phyloP scores from a whole-genome alignment of 164 flowering plant genomes.

The Kingdonia uniflora region DNA sequence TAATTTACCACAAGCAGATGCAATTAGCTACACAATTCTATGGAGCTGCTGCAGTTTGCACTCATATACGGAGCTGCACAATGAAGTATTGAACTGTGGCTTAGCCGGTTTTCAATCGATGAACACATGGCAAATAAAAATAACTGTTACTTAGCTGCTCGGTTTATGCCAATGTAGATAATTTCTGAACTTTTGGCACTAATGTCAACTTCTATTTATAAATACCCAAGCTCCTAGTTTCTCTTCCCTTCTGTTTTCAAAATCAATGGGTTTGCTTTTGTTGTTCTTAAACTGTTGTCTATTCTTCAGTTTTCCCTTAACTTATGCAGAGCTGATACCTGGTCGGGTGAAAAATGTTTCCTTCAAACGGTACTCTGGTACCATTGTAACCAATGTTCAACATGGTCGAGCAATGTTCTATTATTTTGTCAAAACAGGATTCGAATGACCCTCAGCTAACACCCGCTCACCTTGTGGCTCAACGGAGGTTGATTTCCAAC shows the following conservation, averaged over 20 bases:
- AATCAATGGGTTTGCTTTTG: not conserved
- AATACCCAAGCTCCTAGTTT: not conserved
- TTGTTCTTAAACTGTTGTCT: not conserved
- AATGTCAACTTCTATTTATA: not conserved
- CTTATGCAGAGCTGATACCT: slow-evolving; percentile 25
- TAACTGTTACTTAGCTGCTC: no score
- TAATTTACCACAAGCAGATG: no score
- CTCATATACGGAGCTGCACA: no score
- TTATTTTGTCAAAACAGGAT: slow-evolving; percentile 35
- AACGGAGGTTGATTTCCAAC: slow-evolving; percentile 29
- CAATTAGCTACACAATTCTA: no score
- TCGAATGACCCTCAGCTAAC: slow-evolving; percentile 17
- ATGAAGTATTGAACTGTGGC: no score
- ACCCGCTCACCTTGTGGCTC: slow-evolving; percentile 37
- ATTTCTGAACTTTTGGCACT: not conserved
- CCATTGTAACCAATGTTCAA: slow-evolving; percentile 22
- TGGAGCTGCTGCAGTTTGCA: no score
- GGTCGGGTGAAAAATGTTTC: slow-evolving; percentile 26
- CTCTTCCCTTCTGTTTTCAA: not conserved
- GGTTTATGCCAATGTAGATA: not conserved
- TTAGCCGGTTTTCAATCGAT: no score
- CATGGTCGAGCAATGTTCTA: slow-evolving; percentile 37
- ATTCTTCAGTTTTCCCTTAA: not conserved
- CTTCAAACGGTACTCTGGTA: slow-evolving; percentile 31
- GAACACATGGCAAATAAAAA: no score